These are phyloP conservation scores for Metschnikowia orientalis DNA, from an alignment of 805 yeast genomes.

Conservation along the genomic window DNA sequence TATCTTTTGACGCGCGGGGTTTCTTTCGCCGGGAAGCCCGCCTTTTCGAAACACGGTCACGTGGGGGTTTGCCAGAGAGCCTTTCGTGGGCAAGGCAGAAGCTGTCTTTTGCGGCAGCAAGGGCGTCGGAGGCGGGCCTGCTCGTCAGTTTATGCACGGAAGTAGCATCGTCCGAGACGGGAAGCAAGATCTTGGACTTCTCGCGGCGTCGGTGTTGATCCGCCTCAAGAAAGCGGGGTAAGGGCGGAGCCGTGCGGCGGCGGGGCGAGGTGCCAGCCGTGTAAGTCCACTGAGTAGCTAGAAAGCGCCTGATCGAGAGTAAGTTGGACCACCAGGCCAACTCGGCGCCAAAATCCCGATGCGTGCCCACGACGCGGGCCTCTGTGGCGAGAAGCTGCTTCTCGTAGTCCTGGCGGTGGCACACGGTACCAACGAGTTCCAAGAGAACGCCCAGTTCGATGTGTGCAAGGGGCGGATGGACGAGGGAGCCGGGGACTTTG, in stretches of 20 bases:
- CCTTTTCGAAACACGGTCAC: too few species aligned
- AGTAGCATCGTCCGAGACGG: not conserved
- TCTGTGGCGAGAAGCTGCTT: conserved; percentile 9
- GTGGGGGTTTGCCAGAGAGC: too few species aligned
- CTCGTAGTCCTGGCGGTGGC: conserved; percentile 7
- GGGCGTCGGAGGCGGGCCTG: too few species aligned
- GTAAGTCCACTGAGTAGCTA: conserved; percentile 27
- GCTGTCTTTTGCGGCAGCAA: not conserved
- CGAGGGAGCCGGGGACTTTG: conserved; percentile 12
- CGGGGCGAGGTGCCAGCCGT: not conserved
- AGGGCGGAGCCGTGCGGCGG: conserved; percentile 17
- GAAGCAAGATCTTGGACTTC: conserved; percentile 47
- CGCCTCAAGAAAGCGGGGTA: conserved; percentile 75
- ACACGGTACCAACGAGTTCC: conserved; percentile 21
- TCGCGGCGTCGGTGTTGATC: conserved; percentile 76
- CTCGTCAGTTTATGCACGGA: too few species aligned
- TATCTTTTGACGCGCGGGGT: too few species aligned
- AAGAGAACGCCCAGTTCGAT: conserved; percentile 24
- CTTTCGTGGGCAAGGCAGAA: not conserved
- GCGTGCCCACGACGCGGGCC: conserved; percentile 15
- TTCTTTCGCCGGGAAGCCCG: too few species aligned
- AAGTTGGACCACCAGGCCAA: conserved; percentile 26
- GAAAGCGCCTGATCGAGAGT: conserved; percentile 18
- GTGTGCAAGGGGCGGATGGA: conserved; percentile 15
- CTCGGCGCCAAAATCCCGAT: conserved; percentile 22